Conservation (phyloP, 192 early-diverging fungal genomes). For the Chytriomyces sp. region DNA sequence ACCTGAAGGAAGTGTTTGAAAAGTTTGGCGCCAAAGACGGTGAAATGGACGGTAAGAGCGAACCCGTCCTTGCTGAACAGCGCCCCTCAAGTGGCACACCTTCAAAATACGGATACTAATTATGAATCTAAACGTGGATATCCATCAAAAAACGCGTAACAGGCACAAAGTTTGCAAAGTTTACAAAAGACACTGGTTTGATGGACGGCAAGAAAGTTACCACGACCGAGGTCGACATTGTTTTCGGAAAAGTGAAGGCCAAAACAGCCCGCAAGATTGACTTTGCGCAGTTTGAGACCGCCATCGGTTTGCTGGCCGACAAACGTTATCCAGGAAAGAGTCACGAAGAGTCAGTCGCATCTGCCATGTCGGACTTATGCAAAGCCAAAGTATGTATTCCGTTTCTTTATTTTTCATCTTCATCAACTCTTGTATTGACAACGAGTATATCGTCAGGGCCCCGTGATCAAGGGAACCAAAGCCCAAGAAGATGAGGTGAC, state of each 20-base stretch:
- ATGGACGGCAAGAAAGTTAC: constrained; percentile 52
- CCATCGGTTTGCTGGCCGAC: constrained; percentile 45
- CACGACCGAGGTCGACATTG: constrained; percentile 58
- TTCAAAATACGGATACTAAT: no score
- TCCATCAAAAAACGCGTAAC: not conserved
- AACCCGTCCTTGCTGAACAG: no score
- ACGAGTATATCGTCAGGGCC: not conserved
- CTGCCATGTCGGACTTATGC: constrained; percentile 15
- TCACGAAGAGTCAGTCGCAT: constrained; percentile 37
- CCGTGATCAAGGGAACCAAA: constrained; percentile 17
- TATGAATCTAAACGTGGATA: not conserved
- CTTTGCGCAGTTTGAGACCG: constrained; percentile 46
- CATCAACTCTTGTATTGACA: not conserved
- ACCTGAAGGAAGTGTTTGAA: constrained; percentile 31
- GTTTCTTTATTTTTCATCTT: not conserved
- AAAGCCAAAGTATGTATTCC: constrained; percentile 2
- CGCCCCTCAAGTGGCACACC: not conserved
- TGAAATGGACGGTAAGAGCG: constrained; percentile 16
- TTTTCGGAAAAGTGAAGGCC: constrained; percentile 61
- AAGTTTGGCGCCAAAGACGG: constrained; percentile 30
- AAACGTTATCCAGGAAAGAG: constrained; percentile 54
- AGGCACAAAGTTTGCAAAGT: constrained; percentile 55
- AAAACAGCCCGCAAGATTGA: constrained; percentile 53
- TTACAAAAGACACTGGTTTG: constrained; percentile 50
- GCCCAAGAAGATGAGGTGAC: constrained; percentile 41